Evolutionary conservation across 345 rosid species (phyloP), one percentile per base, ranked within the genome.

Genomic region (Ailanthus altissimus): DNA sequence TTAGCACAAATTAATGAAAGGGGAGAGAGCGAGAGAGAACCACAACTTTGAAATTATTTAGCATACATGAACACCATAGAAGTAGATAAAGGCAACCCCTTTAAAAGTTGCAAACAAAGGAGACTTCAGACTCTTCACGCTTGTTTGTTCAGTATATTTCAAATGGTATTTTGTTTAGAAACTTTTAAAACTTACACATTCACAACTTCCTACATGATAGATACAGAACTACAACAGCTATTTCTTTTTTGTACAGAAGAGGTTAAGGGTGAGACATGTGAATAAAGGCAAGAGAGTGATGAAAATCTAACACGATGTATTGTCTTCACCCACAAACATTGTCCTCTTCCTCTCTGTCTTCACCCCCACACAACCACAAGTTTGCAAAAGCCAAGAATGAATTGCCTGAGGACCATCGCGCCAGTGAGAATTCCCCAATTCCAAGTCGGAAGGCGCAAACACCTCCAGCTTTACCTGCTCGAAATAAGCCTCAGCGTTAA

Each of bases 311-410:
- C 70, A 50, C 16, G 40, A 54, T 51, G 25, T 65, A 21, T 14
- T 51, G 25, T 65, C 23, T 14, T 62, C 45, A 62, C 14, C 49
- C 71, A 40, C 60, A 6, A 5, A 11, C 21, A 32, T 32, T 32
- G 38, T 50, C 5, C 32, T 26, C 8, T 26, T 21, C 71, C 40
- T 67, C 47, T 25, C 38, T 69, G 49, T 38, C 78, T 21, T 57
- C 38, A 32, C 38, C 38, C 2, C 77, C 28, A 38, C 20, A 57
- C 62, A 67, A 40, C 45, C 63, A 67, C 47, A 36, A 72, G 83
- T 77, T 77, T 77, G 70, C 76, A 80, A 83, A 32, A 89, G 93
- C 93, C 93, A 89, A 89, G 93, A 89, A 89, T 88, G 93, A 89
- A 69, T 89, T 89, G 91, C 91, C 93, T 77, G 86, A 73, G 83